Base-by-base conservation (phyloP, 441 rosid genomes). In the Jatropha podagrica region DNA sequence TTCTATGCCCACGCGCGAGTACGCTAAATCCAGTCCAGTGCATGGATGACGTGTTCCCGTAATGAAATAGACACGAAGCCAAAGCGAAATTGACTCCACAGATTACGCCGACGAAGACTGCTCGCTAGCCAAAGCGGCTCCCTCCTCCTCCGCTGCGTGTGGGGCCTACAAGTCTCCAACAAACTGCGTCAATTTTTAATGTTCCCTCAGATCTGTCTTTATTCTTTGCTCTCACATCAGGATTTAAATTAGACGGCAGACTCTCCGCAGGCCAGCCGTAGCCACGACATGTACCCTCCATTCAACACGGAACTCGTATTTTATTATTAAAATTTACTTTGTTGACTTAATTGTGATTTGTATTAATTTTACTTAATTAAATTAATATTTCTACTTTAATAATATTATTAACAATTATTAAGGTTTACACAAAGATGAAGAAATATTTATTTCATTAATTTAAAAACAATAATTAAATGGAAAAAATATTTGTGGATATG, bases 241-340 rank as follows among this genome's bases (percentile, higher is more conserved):
- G 32, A 32, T 32, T 32, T n/a, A 23, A 15, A 52, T 6, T 18
- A 66, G 32, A 12, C 58, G 71, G 59, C 58, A 1, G 52, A 48
- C 32, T 32, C 23, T 23, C 23, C 68, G 73, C 61, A 79, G 76
- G 71, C 82, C 69, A 71, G 23, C 80, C 71, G 68, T 65, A 71
- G 61, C n/a, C 76, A 64, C 70, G 71, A 81, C 77, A 73, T 62
- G 64, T 62, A 48, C 55, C 80, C 78, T 26, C 5, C 54, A 70
- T 76, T 86, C 86, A 73, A 75, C 82, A 70, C 84, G 80, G 77
- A 73, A 73, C 55, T 73, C 73, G 18, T 37, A 32, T 32, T 32
- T 32, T 32, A 32, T 32, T 32, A 32, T 32, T 32, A 32, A 32
- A 32, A 32, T 32, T 32, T 32, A 32, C 32, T 32, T 32, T 32